Percentiles rank a stretch among this genome's conserved stretches.
Evolutionary conservation across 768 basidiomycete genomes (phyloP).

Genomic region (Agrocybe praecox): DNA sequence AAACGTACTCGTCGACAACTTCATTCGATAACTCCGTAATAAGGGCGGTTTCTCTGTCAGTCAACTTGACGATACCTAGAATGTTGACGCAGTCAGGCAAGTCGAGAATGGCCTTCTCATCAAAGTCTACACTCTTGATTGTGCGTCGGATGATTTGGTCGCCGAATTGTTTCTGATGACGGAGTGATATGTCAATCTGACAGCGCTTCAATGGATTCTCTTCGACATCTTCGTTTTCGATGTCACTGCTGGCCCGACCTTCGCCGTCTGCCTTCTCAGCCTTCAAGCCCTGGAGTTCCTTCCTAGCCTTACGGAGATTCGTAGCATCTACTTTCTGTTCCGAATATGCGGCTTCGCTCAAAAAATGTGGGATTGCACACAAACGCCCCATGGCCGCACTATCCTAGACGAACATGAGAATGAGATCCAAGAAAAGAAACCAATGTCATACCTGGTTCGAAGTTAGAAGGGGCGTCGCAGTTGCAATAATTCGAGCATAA

Average conservation of each 20-base stretch:
- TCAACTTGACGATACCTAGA: conserved; percentile 8
- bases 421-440: not conserved
- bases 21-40: conserved; percentile 7
- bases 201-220: too few species aligned
- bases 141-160: too few species aligned
- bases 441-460: conserved; percentile 15
- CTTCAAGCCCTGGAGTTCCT: too few species aligned
- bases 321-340: conserved; percentile 23
- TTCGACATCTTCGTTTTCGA: not conserved
- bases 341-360: conserved; percentile 7
- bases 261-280: too few species aligned
- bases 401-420: conserved; percentile 17
- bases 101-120: too few species aligned
- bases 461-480: conserved; percentile 29
- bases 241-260: not conserved
- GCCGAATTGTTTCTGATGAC: too few species aligned
- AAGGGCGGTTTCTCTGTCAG: conserved; percentile 19
- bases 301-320: conserved; percentile 2
- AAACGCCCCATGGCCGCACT: conserved; percentile 25
- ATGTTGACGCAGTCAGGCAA: not conserved
- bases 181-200: too few species aligned
- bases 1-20: conserved; percentile 14
- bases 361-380: conserved; percentile 25
- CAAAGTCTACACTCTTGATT: too few species aligned
- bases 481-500: conserved; percentile 14